These are phyloP conservation scores for Oryza punctata DNA, from an alignment of 176 grass and related monocot genomes.

Conservation along the genomic window DNA sequence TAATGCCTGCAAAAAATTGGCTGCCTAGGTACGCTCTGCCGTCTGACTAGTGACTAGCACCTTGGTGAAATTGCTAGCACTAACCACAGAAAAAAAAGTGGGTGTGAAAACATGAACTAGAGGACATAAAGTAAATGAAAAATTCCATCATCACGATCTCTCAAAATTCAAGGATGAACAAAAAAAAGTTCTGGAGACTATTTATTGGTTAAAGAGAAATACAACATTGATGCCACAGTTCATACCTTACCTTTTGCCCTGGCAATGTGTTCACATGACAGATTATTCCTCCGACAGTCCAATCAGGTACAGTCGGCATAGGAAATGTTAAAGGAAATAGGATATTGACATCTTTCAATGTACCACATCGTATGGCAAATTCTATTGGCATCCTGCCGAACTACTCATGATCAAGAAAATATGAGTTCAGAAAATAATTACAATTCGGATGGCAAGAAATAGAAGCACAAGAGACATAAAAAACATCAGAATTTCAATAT, in stretches of 20 bases:
- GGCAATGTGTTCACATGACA: neutral
- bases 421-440: neutral
- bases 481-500: no score
- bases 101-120: no score
- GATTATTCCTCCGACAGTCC: conserved; percentile 28
- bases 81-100: no score
- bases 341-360: neutral
- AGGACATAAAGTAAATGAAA: no score
- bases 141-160: no score
- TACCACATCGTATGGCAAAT: neutral
- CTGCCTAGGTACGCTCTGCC: no score
- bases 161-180: neutral
- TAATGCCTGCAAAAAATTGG: no score
- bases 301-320: conserved; percentile 11
- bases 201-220: neutral
- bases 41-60: no score
- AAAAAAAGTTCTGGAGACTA: neutral
- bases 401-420: neutral
- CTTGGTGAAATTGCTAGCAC: no score
- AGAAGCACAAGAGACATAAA: no score
- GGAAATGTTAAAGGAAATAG: conserved; percentile 31
- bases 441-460: no score
- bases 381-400: neutral
- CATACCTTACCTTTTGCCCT: neutral
- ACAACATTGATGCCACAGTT: neutral